phyloP scores from a whole-genome alignment of 768 basidiomycete genomes.

The Royoungia palumana region DNA sequence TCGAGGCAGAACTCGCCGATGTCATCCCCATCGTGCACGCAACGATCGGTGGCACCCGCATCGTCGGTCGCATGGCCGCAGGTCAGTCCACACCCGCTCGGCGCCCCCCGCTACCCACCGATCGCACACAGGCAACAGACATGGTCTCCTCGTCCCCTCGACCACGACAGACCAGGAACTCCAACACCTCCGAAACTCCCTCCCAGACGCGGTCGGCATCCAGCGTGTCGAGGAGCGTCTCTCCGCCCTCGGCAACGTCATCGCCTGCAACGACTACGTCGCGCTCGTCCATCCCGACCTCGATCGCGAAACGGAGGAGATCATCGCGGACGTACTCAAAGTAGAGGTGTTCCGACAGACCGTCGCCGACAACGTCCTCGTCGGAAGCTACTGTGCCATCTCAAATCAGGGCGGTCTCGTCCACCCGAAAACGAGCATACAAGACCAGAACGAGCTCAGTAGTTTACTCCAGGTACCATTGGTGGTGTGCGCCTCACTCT shows the following conservation, averaged over 20 bases:
- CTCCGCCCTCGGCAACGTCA: constrained; percentile 96
- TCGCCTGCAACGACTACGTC: constrained; percentile 98
- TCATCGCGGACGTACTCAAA: constrained; percentile 98
- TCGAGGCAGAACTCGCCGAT: constrained; percentile 91
- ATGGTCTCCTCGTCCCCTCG: constrained; percentile 94
- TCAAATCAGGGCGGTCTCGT: constrained; percentile 97
- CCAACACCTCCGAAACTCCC: constrained; percentile 92
- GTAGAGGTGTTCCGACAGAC: constrained; percentile 99
- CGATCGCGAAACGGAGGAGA: constrained; percentile 98
- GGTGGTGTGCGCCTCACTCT: constrained; percentile 59
- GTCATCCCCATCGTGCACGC: constrained; percentile 96
- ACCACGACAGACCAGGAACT: constrained; percentile 98
- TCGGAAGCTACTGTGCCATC: constrained; percentile 93
- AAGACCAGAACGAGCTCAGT: constrained; percentile 96
- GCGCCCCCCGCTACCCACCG: background rate
- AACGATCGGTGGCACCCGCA: constrained; percentile 90
- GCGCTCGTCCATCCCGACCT: constrained; percentile 98
- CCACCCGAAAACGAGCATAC: constrained; percentile 94
- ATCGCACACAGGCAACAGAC: constrained; percentile 71
- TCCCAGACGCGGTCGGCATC: constrained; percentile 90
- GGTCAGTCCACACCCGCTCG: constrained; percentile 41
- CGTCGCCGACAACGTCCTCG: constrained; percentile 93
- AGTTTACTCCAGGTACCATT: constrained; percentile 91
- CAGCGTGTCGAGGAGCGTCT: constrained; percentile 97
- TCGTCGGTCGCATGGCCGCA: constrained; percentile 89